phyloP scores from a whole-genome alignment of 108 stramenopile genomes.

The Cyclotella atomus region DNA sequence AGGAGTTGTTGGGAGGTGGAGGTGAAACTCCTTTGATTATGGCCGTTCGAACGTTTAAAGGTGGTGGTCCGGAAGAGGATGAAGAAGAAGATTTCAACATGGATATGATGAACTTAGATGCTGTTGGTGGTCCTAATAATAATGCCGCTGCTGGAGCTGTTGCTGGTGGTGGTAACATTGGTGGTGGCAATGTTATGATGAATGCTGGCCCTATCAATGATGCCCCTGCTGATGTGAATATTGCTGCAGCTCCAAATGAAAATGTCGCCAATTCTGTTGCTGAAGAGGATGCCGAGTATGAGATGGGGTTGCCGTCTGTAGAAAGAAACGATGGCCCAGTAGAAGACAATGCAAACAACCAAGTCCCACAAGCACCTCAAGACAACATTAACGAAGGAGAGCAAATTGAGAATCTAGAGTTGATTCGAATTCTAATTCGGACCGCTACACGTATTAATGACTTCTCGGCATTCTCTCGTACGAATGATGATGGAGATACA shows the following conservation, averaged over 20 bases:
- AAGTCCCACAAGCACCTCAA: not conserved
- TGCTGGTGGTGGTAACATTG: not conserved
- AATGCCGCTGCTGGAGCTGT: not conserved
- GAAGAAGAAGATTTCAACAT: slow-evolving; percentile 1
- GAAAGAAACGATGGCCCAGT: too few relatives aligned
- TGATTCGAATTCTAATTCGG: not conserved
- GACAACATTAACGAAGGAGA: slow-evolving; percentile 4
- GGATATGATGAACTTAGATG: not conserved
- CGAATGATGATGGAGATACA: slow-evolving; percentile 23
- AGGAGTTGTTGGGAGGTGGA: not conserved
- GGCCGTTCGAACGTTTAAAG: too few relatives aligned
- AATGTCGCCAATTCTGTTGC: not conserved
- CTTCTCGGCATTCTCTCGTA: not conserved
- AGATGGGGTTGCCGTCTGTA: not conserved
- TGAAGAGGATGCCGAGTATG: slow-evolving; percentile 14
- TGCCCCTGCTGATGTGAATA: not conserved
- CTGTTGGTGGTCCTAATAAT: not conserved
- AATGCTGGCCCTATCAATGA: not conserved
- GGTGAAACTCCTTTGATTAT: slow-evolving; percentile 25
- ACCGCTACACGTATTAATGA: not conserved
- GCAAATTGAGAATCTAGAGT: not conserved
- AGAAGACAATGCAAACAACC: not conserved
- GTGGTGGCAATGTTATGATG: not conserved
- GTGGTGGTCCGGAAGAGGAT: slow-evolving; percentile 4
- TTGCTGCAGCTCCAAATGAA: not conserved